Percentiles rank a stretch among this genome's conserved stretches.
phyloP scores from a whole-genome alignment of 2,329 filamentous ascomycete species.

The Aspergillus chevalieri region DNA sequence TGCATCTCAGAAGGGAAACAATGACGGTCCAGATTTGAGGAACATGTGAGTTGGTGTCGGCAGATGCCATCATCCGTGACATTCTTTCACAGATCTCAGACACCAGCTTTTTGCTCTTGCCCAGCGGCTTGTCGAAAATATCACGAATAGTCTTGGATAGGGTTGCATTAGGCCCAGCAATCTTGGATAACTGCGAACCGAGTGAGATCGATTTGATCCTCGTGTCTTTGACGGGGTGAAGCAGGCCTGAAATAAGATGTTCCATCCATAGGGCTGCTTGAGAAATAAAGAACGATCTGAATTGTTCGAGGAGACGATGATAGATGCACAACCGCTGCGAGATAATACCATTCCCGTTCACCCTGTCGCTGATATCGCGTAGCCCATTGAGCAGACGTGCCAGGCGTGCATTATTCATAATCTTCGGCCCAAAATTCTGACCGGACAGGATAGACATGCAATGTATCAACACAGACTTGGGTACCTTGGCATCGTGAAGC shows the following conservation, averaged over 20 bases:
- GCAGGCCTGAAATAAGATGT: conserved; percentile 73
- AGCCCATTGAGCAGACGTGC: conserved; percentile 65
- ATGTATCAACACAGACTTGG: conserved; percentile 73
- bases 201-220: conserved; percentile 67
- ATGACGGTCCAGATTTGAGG: conserved; percentile 86
- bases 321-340: conserved; percentile 74
- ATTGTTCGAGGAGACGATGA: conserved; percentile 66
- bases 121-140: conserved; percentile 45
- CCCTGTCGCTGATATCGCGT: conserved; percentile 63
- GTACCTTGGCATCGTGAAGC: conserved; percentile 60
- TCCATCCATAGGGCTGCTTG: conserved; percentile 71
- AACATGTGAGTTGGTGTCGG: conserved; percentile 59
- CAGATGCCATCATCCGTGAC: conserved; percentile 56
- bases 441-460: conserved; percentile 74
- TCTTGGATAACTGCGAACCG: conserved; percentile 63
- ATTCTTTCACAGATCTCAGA: conserved; percentile 64
- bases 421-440: conserved; percentile 69
- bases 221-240: conserved; percentile 72
- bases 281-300: conserved; percentile 61
- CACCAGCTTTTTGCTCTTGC: conserved; percentile 57
- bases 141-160: conserved; percentile 59
- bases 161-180: conserved; percentile 62
- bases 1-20: conserved; percentile 64
- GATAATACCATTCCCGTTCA: conserved; percentile 75
- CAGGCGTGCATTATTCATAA: conserved; percentile 67